Base-by-base conservation (phyloP, 2,329 filamentous ascomycete genomes). In the Aspergillus ustus region DNA sequence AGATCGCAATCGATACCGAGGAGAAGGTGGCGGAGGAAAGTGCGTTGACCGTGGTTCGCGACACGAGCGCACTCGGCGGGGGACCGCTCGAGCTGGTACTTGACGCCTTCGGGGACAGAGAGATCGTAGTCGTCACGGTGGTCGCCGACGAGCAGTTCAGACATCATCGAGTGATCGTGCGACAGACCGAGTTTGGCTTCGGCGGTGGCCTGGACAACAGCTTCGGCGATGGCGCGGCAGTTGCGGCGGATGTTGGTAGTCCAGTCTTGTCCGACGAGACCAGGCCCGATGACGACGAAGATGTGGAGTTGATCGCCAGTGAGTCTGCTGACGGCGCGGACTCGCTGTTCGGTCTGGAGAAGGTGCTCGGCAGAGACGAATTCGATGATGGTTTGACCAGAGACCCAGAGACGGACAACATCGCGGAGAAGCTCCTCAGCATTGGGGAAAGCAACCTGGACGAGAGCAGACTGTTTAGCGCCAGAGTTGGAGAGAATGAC, bases 391-490 rank as follows among this genome's bases (percentile, higher is more conserved):
- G 59, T 58, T 20, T 66, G 52, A n/a, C 61, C 63, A 2, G 49
- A 46, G 29, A 75, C 74, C 69, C 73, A 78, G n/a, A 69, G 63
- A 15, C 72, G 64, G 22, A 77, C 64, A 8, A 74, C 68, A 19
- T 67, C 69, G 13, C 72, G 60, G 11, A 79, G 61, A 1, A 81
- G 65, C 0, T 70, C 56, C 4, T 68, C 67, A 0, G 72, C 68
- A 19, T 73, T 67, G 3, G 78, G 82, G 57, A 83, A 84, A 0
- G 82, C 82, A 62, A 79, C 75, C n/a, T 65, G 49, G 57, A 73
- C 51, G 0, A 58, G 37, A 2, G 45, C 19, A 0, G 56, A 45
- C 6, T 62, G 71, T 67, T 62, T 70, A 67, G 52, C 50, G 64
- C 69, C 59, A 56, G 64, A 59, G 69, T 78, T 64, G 70, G 78